These are phyloP conservation scores for Coemansia sp. DNA, from an alignment of 192 early-diverging fungal genomes.

Conservation along the genomic window DNA sequence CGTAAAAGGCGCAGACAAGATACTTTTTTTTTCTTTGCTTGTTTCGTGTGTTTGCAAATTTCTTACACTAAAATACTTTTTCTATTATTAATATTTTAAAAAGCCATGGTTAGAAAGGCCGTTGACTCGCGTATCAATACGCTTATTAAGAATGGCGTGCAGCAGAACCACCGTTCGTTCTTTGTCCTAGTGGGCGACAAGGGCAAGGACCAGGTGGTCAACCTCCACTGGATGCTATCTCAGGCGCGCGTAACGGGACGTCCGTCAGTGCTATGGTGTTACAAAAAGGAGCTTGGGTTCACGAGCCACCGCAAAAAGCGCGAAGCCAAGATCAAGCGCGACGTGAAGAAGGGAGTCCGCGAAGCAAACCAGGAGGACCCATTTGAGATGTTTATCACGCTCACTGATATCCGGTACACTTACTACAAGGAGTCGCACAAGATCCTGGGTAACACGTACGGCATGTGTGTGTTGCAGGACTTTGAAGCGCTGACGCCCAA, in stretches of 20 bases:
- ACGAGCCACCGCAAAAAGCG: constrained; percentile 95
- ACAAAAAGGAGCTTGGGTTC: constrained; percentile 98
- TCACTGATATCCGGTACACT: constrained; percentile 95
- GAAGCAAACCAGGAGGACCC: constrained; percentile 95
- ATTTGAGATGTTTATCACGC: constrained; percentile 97
- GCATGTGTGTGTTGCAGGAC: constrained; percentile 98
- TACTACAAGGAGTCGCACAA: constrained; percentile 99
- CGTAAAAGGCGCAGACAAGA: too few relatives aligned
- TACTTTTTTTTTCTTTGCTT: not conserved
- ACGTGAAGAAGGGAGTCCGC: constrained; percentile 88
- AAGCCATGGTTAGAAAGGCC: constrained; percentile 75
- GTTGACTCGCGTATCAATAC: constrained; percentile 95
- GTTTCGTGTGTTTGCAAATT: not conserved
- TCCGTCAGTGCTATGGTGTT: constrained; percentile 99
- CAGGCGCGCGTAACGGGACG: constrained; percentile 89
- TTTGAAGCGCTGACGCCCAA: constrained; percentile 99
- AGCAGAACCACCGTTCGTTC: constrained; percentile 88
- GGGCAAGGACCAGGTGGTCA: constrained; percentile 90
- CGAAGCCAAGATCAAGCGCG: constrained; percentile 92
- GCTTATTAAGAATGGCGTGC: constrained; percentile 91
- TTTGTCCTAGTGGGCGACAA: constrained; percentile 97
- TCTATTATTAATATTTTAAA: not conserved
- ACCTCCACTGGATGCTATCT: constrained; percentile 94
- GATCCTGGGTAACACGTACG: constrained; percentile 96
- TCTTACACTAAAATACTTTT: not conserved